These are phyloP conservation scores for Carex littledalei DNA, from an alignment of 176 grass and related monocot genomes.

Conservation along the genomic window DNA sequence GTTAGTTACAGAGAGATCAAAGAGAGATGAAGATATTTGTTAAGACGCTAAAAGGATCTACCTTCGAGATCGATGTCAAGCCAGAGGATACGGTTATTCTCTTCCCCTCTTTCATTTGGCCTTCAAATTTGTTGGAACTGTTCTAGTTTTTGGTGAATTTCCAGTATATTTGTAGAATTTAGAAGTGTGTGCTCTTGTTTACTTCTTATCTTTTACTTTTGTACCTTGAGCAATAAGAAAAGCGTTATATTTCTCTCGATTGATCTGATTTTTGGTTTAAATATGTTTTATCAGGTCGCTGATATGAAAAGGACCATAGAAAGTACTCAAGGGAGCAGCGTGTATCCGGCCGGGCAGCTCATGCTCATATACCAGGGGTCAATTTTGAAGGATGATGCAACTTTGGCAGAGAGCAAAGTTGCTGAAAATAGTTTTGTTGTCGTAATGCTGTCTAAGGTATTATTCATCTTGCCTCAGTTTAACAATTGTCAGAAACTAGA, in stretches of 20 bases:
- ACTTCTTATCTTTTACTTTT: not conserved
- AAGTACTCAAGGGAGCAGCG: slow-evolving; percentile 42
- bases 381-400: slow-evolving; percentile 66
- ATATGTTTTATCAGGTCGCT: slow-evolving; percentile 44
- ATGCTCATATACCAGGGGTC: slow-evolving; percentile 80
- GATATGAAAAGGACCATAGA: slow-evolving; percentile 70
- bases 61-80: slow-evolving; percentile 66
- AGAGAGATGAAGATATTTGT: slow-evolving; percentile 64
- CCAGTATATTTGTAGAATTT: not conserved
- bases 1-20: not conserved
- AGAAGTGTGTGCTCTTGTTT: not conserved
- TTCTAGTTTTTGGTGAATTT: not conserved
- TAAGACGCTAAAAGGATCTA: slow-evolving; percentile 75
- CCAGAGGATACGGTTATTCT: slow-evolving; percentile 43
- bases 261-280: not conserved
- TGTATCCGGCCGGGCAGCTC: slow-evolving; percentile 74
- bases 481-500: not conserved
- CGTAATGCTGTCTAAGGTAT: slow-evolving; percentile 81
- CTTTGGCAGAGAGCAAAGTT: slow-evolving; percentile 77
- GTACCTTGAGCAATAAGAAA: not conserved
- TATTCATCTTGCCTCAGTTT: not conserved
- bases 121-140: not conserved
- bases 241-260: not conserved
- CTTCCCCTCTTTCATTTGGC: slow-evolving; percentile 18
- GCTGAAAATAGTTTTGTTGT: slow-evolving; percentile 67